Base-by-base conservation (phyloP, 257 asterid species). In the Penstemon newberryi region DNA sequence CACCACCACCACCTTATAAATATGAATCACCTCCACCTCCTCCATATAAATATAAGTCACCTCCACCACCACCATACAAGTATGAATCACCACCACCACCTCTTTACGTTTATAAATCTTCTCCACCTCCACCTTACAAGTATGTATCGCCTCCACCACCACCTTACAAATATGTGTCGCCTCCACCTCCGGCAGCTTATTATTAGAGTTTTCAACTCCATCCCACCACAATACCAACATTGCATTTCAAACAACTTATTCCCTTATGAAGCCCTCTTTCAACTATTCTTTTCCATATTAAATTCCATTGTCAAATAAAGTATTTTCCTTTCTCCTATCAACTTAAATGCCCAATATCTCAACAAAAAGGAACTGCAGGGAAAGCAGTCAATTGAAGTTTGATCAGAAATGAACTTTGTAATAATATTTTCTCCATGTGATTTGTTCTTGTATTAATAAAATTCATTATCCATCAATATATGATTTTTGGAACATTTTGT, bases 361-460 rank as follows among this genome's bases (percentile, higher is more conserved):
- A 10, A 8, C 56, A 11, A 11, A 47, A 36, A 3, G 37, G 50
- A 60, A 40, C 10, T 40, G 36, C 65, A 50, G 44, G 49, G 36
- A n/a, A 60, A n/a, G 41, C 50, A 39, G 45, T 5, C 49, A 40
- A 4, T 1, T 57, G 42, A 57, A 36, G 18, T 57, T 19, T 10
- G 4, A 15, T 56, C 61, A 36, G 25, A 19, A 54, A 54, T 54
- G 10, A 6, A 0, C 59, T 54, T 15, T 4, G 8, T 7, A 55
- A 25, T 38, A 5, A 58, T 58, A 5, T 19, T 41, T 41, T 46
- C 33, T 18, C 52, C 5, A 5, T 47, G 55, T 64, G 5, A 51
- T 67, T 57, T 40, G 46, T 73, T 69, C 50, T 37, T 57, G 71
- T 73, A 73, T 56, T 47, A 66, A 60, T 53, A 67, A 73, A 65